Percentiles rank a stretch among this genome's conserved stretches.
Conservation (phyloP, 75 land plant genomes). For the Pinus albicaulis region DNA sequence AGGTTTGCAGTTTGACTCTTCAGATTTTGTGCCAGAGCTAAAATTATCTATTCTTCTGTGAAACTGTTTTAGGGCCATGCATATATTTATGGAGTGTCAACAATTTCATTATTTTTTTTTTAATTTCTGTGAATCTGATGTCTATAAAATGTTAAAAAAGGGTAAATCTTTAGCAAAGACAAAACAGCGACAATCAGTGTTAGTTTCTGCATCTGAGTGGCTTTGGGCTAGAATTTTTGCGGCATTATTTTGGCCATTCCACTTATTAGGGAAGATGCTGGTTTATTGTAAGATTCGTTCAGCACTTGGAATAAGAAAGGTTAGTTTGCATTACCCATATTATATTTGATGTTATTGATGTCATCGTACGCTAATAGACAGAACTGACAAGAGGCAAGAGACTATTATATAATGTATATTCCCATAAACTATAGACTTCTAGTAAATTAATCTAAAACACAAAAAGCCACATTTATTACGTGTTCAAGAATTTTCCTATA, state of each 20-base stretch:
- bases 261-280: constrained; percentile 62
- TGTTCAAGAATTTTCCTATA: neutral
- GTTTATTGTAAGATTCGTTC: constrained; percentile 77
- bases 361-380: neutral
- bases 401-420: neutral
- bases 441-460: neutral
- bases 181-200: constrained; percentile 12
- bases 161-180: constrained; percentile 42
- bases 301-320: constrained; percentile 83
- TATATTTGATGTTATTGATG: neutral
- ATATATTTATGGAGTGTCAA: neutral
- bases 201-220: constrained; percentile 35
- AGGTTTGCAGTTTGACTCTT: constrained; percentile 36
- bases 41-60: neutral
- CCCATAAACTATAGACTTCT: neutral
- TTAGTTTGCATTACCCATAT: constrained; percentile 7
- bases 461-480: neutral
- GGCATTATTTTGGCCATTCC: constrained; percentile 65
- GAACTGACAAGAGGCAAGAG: neutral
- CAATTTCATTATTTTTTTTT: neutral
- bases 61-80: neutral
- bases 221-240: constrained; percentile 54
- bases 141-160: constrained; percentile 17
- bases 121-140: neutral
- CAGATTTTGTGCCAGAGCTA: neutral